Base-by-base conservation (phyloP, 768 basidiomycete species). In the Leccinum subtestaceum region DNA sequence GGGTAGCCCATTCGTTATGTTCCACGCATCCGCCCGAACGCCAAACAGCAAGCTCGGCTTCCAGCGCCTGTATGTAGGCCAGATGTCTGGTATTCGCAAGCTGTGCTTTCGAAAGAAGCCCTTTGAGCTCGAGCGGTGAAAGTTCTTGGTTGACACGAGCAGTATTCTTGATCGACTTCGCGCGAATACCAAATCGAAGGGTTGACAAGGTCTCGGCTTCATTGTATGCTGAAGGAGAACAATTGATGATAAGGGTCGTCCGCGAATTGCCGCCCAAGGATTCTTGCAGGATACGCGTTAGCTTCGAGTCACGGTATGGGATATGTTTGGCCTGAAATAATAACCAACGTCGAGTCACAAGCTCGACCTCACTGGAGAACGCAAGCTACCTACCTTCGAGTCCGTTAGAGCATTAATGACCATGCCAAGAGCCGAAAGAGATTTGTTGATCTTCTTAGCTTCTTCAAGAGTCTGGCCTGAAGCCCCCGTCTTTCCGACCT, bases 121-220 rank as follows among this genome's bases (percentile, higher is more conserved):
- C 87, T 73, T 98, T 99, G 77, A 99, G 89, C 70, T 99, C 97
- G 52, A 95, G 80, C 2, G 97, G 96, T 2, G 96, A 93, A 53
- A 99, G 83, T 74, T 99, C 97, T 55, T 95, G 94, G 74, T 99
- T 99, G 77, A 99, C 93, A 49, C 97, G 91, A 60, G 97, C 97
- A 60, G 91, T 93, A 76, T 99, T 99, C 91, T 98, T 98, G 85
- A 99, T 99, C n/a, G 93, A 92, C 76, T 99, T 99, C n/a, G 97
- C 96, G 63, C 97, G 93, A 72, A 98, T 98, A 80, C 97, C 97
- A 73, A 99, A 99, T 25, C 97, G 89, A n/a, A 99, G 84, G 4
- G 97, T 99, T 3, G 89, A 91, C 34, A 99, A 80, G 0, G 97
- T 99, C 75, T 99, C 97, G 2, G 92, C 80, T 73, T 98, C 97